Percentiles rank a stretch among this genome's conserved stretches.
Evolutionary conservation across 768 basidiomycete genomes (phyloP).

Genomic region (Sarcomyxa edulis): DNA sequence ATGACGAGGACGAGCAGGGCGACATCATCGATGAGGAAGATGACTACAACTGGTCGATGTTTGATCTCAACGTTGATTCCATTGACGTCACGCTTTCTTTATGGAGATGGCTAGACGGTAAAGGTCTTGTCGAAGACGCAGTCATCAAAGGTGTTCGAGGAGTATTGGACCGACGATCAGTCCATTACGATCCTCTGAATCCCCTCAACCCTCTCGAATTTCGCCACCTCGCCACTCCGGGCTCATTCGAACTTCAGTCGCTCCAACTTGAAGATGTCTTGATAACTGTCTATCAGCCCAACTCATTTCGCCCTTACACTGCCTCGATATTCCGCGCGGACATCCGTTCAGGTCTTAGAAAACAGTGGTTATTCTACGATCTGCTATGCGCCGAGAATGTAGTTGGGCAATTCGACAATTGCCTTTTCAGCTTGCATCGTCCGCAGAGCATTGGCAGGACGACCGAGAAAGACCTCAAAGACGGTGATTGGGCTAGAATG

Average conservation of each 20-base stretch:
- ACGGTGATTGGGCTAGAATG: constrained; percentile 86
- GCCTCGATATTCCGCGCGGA: constrained; percentile 93
- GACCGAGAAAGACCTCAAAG: constrained; percentile 77
- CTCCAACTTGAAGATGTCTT: constrained; percentile 90
- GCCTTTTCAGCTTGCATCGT: constrained; percentile 91
- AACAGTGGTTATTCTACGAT: constrained; percentile 95
- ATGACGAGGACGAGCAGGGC: constrained; percentile 47
- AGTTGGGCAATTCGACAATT: constrained; percentile 97
- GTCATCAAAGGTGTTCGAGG: constrained; percentile 93
- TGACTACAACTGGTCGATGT: constrained; percentile 79
- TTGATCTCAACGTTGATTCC: constrained; percentile 90
- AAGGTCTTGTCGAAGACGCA: constrained; percentile 87
- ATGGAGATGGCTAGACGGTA: constrained; percentile 91
- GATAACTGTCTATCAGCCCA: constrained; percentile 92
- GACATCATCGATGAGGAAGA: constrained; percentile 32
- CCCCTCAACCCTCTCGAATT: constrained; percentile 78
- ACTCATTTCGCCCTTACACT: constrained; percentile 85
- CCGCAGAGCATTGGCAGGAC: constrained; percentile 95
- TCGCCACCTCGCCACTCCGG: constrained; percentile 64
- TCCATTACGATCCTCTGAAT: constrained; percentile 81
- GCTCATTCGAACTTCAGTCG: constrained; percentile 90
- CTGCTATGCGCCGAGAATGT: constrained; percentile 91
- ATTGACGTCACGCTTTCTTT: constrained; percentile 93
- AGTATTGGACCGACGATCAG: constrained; percentile 82
- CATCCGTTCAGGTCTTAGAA: constrained; percentile 74